A percentile compares a stretch with the other conserved stretches of the same genome.
Evolutionary conservation across 1,139 yeast species (phyloP).

Genomic region (Taiozyma sp.): DNA sequence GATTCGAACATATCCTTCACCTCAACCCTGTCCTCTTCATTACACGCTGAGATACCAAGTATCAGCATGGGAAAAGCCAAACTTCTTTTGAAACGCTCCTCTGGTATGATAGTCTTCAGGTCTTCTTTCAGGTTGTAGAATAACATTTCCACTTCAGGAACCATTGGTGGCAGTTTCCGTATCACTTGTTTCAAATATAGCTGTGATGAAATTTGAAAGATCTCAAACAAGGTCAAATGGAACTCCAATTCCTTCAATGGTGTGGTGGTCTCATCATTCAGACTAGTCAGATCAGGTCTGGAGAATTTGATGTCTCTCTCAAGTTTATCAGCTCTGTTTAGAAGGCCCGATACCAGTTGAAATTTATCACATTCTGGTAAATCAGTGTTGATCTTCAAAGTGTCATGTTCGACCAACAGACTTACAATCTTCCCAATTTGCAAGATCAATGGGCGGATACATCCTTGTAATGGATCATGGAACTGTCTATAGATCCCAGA

Average conservation of each 20-base stretch:
- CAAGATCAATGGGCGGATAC: constrained; percentile 20
- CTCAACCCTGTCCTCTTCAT: constrained; percentile 12
- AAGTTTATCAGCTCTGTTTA: constrained; percentile 17
- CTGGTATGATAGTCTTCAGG: constrained; percentile 13
- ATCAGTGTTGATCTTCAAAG: constrained; percentile 9
- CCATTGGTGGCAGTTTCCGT: constrained; percentile 22
- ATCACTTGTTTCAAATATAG: constrained; percentile 23
- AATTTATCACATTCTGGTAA: constrained; percentile 14
- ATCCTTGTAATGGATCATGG: constrained; percentile 24
- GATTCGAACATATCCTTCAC: constrained; percentile 14
- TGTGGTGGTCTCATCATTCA: constrained; percentile 5
- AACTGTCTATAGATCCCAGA: not conserved
- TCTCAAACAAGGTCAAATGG: constrained; percentile 25
- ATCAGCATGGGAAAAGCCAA: constrained; percentile 24
- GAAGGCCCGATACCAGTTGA: constrained; percentile 13
- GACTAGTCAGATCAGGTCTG: constrained; percentile 14
- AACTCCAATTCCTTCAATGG: constrained; percentile 17
- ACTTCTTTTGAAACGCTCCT: constrained; percentile 14
- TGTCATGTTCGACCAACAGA: constrained; percentile 20
- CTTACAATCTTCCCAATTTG: constrained; percentile 21
- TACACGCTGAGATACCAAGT: constrained; percentile 21
- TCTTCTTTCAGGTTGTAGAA: constrained; percentile 19
- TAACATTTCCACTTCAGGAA: constrained; percentile 24
- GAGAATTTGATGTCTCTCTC: constrained; percentile 16
- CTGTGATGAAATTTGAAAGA: constrained; percentile 22